Conservation (phyloP, 345 rosid species). For the Psidium guajava region DNA sequence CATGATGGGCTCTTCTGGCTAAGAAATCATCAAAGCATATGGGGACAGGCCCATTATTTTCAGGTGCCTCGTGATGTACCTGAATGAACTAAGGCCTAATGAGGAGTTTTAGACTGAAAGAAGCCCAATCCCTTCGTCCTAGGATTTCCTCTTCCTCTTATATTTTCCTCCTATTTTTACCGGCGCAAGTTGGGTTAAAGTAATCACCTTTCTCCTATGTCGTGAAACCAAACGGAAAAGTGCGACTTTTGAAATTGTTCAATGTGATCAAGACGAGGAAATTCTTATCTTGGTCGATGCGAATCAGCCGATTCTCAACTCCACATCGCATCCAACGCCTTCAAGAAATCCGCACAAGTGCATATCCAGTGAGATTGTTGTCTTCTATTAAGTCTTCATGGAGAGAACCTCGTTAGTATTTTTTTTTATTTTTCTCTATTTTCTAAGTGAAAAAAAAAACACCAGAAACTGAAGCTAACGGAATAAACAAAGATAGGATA, state of each 20-base stretch:
- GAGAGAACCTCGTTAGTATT: background rate
- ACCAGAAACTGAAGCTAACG: background rate
- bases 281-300: accelerated
- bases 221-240: background rate
- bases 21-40: background rate
- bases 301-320: background rate
- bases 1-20: background rate
- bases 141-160: background rate
- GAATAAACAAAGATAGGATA: background rate
- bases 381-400: background rate
- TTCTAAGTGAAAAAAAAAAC: background rate
- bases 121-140: background rate
- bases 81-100: background rate
- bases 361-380: background rate
- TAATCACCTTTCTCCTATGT: background rate
- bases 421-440: background rate
- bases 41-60: background rate
- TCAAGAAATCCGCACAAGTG: background rate
- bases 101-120: background rate
- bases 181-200: background rate
- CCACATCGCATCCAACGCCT: background rate
- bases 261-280: background rate
- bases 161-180: background rate
- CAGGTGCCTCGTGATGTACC: background rate
- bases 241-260: background rate